Evolutionary conservation across 192 early-diverging fungal genomes (phyloP), one percentile per base, ranked within the genome.

Genomic region (Pilaira anomala): DNA sequence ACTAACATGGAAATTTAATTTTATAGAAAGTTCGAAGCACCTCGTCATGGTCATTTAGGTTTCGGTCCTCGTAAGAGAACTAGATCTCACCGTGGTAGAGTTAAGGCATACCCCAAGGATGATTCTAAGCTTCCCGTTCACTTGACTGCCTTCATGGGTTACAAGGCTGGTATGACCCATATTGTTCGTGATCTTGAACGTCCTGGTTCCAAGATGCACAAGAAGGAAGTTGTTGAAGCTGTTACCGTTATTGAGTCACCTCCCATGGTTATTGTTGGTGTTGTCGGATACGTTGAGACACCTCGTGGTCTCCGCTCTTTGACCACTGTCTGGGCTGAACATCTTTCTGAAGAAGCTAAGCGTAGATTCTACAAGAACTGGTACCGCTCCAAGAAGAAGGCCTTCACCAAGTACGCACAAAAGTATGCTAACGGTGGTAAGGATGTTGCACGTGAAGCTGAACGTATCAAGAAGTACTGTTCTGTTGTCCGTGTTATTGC

Each of bases 111-210:
- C 94, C 97, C 97, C 79, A 93, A 92, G 84, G 97, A 99, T 84
- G 91, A 98, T 79, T 74, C 87, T 49, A 84, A 83, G 76, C 93
- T 94, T 83, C 87, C 93, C 52, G 95, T 97, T 66, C 95, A 98
- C 83, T 85, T 98, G 80, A 98, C 97, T 30, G 97, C 97, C 79
- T 99, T 96, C 88, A 81, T 99, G 74, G 96, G 91, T 66, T 99
- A 99, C 92, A 99, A 99, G 93, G 97, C 97, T 45, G 97, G 97
- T 81, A 99, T 99, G 97, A 98, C 95, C 76, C 96, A 99, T 87
- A 87, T 99, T 80, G 97, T 99, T 73, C 94, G 97, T 71, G 97
- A 99, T 85, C 78, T 99, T 66, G 95, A 98, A 77, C 93, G 97
- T 80, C 96, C 97, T 67, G 94, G 92, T 57, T 95, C 96, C 80